These are phyloP conservation scores for Cytospora leucostoma DNA, from an alignment of 2,329 filamentous ascomycete species.

Conservation along the genomic window DNA sequence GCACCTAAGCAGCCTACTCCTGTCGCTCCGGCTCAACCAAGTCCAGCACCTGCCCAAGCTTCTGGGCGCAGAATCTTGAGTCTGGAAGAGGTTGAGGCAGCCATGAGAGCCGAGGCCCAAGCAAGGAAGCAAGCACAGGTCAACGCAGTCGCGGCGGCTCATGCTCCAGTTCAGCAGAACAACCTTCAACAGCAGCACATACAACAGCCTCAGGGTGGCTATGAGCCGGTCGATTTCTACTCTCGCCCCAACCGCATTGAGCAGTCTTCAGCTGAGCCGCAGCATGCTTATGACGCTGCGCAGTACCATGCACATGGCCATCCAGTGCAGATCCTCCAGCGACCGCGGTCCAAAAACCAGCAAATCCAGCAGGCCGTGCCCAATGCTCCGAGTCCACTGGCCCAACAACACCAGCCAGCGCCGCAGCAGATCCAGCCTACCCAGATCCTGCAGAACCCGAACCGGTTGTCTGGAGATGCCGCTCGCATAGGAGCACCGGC, in stretches of 20 bases:
- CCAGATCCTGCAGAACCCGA: slow-evolving; percentile 80
- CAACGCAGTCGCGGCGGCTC: slow-evolving; percentile 38
- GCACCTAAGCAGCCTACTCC: slow-evolving; percentile 54
- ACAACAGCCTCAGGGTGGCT: slow-evolving; percentile 27
- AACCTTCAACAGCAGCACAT: slow-evolving; percentile 34
- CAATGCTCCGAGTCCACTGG: slow-evolving; percentile 36
- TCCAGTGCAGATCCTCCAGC: slow-evolving; percentile 57
- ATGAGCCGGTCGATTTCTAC: slow-evolving; percentile 24
- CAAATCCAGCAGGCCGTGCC: slow-evolving; percentile 25
- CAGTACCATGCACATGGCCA: slow-evolving; percentile 46
- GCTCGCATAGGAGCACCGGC: slow-evolving; percentile 38
- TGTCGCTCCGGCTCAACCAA: slow-evolving; percentile 36
- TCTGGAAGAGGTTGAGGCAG: slow-evolving; percentile 93
- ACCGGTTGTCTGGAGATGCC: slow-evolving; percentile 58
- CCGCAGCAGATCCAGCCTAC: slow-evolving; percentile 55
- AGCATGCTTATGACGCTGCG: slow-evolving; percentile 33
- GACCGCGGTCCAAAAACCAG: slow-evolving; percentile 47
- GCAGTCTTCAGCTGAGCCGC: slow-evolving; percentile 35
- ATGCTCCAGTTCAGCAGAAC: slow-evolving; percentile 33
- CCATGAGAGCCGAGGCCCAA: slow-evolving; percentile 69
- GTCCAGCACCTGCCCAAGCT: slow-evolving; percentile 36
- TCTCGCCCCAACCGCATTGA: slow-evolving; percentile 20
- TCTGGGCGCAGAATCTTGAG: slow-evolving; percentile 82
- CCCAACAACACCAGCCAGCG: slow-evolving; percentile 31
- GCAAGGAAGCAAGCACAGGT: slow-evolving; percentile 51